phyloP scores from a whole-genome alignment of 345 rosid species.

The Salix exigua region DNA sequence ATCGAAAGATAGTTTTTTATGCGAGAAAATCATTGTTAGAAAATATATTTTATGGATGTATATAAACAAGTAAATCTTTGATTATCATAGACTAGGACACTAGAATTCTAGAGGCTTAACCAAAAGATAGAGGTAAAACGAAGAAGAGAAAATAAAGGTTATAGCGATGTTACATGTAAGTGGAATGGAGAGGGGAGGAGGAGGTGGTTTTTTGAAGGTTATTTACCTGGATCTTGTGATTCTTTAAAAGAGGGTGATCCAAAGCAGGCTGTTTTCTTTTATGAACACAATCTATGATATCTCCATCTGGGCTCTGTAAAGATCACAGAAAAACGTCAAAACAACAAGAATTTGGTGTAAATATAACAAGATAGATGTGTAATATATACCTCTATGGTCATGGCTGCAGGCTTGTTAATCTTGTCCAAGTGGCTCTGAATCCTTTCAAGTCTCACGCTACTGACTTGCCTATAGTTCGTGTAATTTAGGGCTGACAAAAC shows the following conservation, averaged over 20 bases:
- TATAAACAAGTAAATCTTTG: too few relatives aligned
- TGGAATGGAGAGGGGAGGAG: not conserved
- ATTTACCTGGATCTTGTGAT: slow-evolving; percentile 33
- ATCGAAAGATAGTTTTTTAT: not conserved
- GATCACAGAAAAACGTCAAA: not conserved
- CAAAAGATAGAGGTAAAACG: too few relatives aligned
- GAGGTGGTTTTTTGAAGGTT: not conserved
- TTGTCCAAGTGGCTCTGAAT: slow-evolving; percentile 26
- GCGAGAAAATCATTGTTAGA: too few relatives aligned
- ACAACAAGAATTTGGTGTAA: not conserved
- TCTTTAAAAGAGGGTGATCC: slow-evolving; percentile 30
- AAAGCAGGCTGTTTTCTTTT: slow-evolving; percentile 33
- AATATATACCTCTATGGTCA: slow-evolving; percentile 25
- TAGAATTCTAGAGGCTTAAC: too few relatives aligned
- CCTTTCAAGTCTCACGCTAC: slow-evolving; percentile 68
- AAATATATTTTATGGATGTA: too few relatives aligned
- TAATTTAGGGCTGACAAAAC: slow-evolving; percentile 44
- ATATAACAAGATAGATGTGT: not conserved
- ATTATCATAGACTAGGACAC: too few relatives aligned
- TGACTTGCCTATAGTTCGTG: slow-evolving; percentile 56
- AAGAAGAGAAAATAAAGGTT: not conserved
- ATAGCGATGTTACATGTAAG: not conserved
- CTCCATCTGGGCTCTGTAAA: slow-evolving; percentile 35
- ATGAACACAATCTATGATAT: slow-evolving; percentile 32
- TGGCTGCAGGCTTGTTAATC: slow-evolving; percentile 28